Evolutionary conservation across 2,329 filamentous ascomycete species (phyloP).

Genomic region (Colletotrichum euphorbiae): DNA sequence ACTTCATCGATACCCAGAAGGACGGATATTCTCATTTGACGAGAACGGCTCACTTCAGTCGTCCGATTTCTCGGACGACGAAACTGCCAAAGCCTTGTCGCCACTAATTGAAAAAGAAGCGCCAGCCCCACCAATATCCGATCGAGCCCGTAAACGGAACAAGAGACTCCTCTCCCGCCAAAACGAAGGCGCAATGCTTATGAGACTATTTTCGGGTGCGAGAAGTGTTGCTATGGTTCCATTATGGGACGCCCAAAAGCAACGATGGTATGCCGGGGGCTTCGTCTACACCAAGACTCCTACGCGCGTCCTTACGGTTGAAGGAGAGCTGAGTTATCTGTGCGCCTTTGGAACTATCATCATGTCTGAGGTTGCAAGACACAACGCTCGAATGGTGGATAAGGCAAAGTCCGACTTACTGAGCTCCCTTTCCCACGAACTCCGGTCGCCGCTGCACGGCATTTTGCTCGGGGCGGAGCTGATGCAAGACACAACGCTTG

Average conservation of each 20-base stretch:
- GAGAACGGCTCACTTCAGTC: slow-evolving; percentile 50
- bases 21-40: slow-evolving; percentile 59
- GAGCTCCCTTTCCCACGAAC: slow-evolving; percentile 70
- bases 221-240: slow-evolving; percentile 61
- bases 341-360: slow-evolving; percentile 64
- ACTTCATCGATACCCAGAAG: slow-evolving; percentile 57
- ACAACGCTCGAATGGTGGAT: slow-evolving; percentile 53
- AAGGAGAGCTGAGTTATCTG: slow-evolving; percentile 64
- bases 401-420: slow-evolving; percentile 69
- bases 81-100: not conserved
- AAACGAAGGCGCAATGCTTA: slow-evolving; percentile 48
- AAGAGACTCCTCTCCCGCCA: slow-evolving; percentile 26
- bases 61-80: slow-evolving; percentile 46
- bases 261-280: slow-evolving; percentile 61
- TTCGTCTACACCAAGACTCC: slow-evolving; percentile 61
- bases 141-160: not conserved
- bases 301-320: slow-evolving; percentile 56
- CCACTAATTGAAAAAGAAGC: not conserved
- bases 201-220: slow-evolving; percentile 54
- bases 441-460: slow-evolving; percentile 71
- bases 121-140: not conserved
- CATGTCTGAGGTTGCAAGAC: slow-evolving; percentile 65
- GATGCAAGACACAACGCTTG: slow-evolving; percentile 62
- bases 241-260: slow-evolving; percentile 58
- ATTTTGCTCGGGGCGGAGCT: slow-evolving; percentile 67